A percentile compares a stretch with the other conserved stretches of the same genome.
Conservation (phyloP, 148 eudicot species). For the Rhododendron ovatum region DNA sequence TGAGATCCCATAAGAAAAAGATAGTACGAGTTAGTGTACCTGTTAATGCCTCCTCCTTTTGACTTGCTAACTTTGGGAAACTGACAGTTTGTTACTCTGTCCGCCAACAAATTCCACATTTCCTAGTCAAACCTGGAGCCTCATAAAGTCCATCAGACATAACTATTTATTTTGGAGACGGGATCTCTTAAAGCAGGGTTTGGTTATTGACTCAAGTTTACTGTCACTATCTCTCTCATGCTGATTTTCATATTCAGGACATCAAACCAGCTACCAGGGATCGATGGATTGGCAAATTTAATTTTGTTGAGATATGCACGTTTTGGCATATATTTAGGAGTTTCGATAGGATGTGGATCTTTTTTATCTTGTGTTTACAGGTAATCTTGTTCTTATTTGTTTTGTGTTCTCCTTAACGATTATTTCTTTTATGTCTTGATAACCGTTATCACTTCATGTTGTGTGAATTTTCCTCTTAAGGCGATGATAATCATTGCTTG, state of each 20-base stretch:
- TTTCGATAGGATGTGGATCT: constrained; percentile 98
- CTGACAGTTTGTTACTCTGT: not conserved
- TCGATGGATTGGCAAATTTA: constrained; percentile 90
- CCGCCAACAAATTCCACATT: not conserved
- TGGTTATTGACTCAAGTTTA: not conserved
- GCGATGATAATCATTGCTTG: constrained; percentile 98
- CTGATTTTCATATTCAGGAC: constrained; percentile 41
- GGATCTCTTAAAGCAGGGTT: not conserved
- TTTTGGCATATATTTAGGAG: constrained; percentile 96
- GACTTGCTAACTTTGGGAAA: not conserved
- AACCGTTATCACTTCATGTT: not conserved
- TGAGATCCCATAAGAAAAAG: not conserved
- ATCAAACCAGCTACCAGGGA: constrained; percentile 36
- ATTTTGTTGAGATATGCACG: constrained; percentile 91
- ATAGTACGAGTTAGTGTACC: not conserved
- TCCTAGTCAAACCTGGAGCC: not conserved
- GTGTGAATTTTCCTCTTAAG: constrained; percentile 30
- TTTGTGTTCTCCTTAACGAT: not conserved
- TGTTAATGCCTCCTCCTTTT: not conserved
- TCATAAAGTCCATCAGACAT: not conserved
- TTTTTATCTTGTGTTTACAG: constrained; percentile 88
- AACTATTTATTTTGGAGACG: not conserved
- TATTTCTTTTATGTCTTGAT: not conserved
- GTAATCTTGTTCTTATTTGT: constrained; percentile 19
- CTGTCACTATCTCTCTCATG: not conserved